Percentiles rank a stretch among this genome's conserved stretches.
Evolutionary conservation across 2,329 filamentous ascomycete species (phyloP).

Genomic region (Nemania abortiva): DNA sequence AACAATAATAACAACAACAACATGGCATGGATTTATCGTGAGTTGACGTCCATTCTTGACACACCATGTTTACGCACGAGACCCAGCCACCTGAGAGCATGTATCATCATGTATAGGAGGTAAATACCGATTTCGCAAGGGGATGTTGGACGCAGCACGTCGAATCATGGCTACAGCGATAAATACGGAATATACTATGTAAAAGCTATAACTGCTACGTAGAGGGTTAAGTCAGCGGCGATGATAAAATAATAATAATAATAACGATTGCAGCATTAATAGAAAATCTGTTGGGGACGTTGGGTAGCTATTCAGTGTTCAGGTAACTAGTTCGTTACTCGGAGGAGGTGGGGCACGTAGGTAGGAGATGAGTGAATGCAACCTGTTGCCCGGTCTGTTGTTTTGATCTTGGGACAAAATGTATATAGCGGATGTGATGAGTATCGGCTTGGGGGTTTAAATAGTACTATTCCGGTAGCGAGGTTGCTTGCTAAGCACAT

Average conservation of each 20-base stretch:
- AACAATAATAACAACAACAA: slow-evolving; percentile 19
- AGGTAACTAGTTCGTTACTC: too few relatives aligned
- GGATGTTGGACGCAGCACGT: not conserved
- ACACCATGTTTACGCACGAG: slow-evolving; percentile 20
- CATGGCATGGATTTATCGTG: slow-evolving; percentile 11
- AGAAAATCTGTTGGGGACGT: too few relatives aligned
- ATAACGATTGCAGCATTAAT: not conserved
- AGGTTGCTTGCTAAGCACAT: not conserved
- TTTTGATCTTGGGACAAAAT: not conserved
- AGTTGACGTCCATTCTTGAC: slow-evolving; percentile 21
- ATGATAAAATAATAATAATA: not conserved
- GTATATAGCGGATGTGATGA: slow-evolving; percentile 1
- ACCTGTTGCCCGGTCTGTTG: not conserved
- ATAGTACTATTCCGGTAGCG: slow-evolving; percentile 3
- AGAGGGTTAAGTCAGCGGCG: too few relatives aligned
- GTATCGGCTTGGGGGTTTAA: not conserved
- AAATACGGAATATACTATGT: too few relatives aligned
- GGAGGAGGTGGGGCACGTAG: too few relatives aligned
- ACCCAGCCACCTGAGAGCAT: slow-evolving; percentile 24
- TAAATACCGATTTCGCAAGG: not conserved
- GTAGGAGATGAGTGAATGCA: too few relatives aligned
- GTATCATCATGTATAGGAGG: slow-evolving; percentile 7
- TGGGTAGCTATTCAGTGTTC: too few relatives aligned
- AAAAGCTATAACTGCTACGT: not conserved
- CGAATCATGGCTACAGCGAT: not conserved